Evolutionary conservation across 345 rosid species (phyloP).

Genomic region (Rubroshorea leprosula): DNA sequence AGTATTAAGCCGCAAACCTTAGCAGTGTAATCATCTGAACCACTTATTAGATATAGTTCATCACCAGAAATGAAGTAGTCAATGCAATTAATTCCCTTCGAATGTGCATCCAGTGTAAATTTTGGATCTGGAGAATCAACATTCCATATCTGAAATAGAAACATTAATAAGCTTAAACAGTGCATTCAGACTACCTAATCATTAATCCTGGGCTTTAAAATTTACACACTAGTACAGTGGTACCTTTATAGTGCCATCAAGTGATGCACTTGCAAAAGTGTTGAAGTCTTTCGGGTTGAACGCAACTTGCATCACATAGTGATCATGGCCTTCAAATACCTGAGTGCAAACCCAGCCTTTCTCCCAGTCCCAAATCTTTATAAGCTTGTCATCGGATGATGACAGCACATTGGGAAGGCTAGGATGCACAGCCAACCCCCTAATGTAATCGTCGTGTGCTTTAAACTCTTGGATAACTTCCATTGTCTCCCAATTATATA

Average conservation of each 20-base stretch:
- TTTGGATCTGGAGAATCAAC: conserved; percentile 71
- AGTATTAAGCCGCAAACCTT: conserved; percentile 43
- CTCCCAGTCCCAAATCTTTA: conserved; percentile 91
- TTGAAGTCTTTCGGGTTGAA: conserved; percentile 75
- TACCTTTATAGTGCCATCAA: conserved; percentile 76
- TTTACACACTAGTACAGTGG: not conserved
- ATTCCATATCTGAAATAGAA: conserved; percentile 74
- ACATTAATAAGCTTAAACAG: not conserved
- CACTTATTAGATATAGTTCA: conserved; percentile 72
- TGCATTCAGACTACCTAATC: not conserved
- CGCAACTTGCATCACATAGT: conserved; percentile 88
- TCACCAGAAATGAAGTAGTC: conserved; percentile 75
- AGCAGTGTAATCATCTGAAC: conserved; percentile 86
- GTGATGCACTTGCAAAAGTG: conserved; percentile 81
- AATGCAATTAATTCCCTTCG: conserved; percentile 81
- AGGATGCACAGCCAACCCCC: conserved; percentile 77
- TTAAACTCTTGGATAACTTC: conserved; percentile 68
- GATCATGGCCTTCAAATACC: conserved; percentile 81
- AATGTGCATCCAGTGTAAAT: conserved; percentile 74
- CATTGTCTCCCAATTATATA: conserved; percentile 74
- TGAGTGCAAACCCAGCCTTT: conserved; percentile 69
- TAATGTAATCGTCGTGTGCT: conserved; percentile 80
- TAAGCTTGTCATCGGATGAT: conserved; percentile 79
- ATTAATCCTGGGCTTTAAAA: not conserved
- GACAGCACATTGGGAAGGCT: conserved; percentile 66